Conservation (phyloP, 139 green algal species). For the Pleodorina starrii region DNA sequence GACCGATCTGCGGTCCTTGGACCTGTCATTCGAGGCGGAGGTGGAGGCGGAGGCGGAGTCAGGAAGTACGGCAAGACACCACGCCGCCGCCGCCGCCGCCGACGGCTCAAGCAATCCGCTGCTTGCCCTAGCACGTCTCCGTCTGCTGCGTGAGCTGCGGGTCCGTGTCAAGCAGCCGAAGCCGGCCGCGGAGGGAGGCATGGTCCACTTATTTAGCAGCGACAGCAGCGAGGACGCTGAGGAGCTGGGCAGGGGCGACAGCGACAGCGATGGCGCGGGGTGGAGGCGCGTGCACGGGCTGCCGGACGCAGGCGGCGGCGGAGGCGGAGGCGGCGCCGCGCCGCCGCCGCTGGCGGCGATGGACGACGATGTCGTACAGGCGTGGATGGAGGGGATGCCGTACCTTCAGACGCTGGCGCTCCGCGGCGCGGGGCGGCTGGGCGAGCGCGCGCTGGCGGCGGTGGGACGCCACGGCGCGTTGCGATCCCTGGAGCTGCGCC, state of each 20-base stretch:
- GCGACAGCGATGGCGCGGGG: background rate
- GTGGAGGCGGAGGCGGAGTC: background rate
- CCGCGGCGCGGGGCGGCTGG: background rate
- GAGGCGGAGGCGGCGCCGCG: too few relatives aligned
- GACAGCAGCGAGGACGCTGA: background rate
- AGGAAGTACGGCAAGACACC: too few relatives aligned
- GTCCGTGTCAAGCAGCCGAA: background rate
- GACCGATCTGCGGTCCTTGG: background rate
- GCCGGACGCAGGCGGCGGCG: too few relatives aligned
- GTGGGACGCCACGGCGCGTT: background rate
- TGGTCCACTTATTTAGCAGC: too few relatives aligned
- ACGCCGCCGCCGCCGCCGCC: background rate
- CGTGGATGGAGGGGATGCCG: constrained; percentile 17
- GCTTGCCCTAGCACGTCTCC: background rate
- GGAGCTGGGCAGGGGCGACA: background rate
- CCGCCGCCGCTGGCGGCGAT: background rate
- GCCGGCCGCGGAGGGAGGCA: background rate
- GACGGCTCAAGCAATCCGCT: background rate
- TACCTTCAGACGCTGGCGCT: background rate
- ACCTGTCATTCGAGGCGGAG: background rate
- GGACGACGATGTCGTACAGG: constrained; percentile 4
- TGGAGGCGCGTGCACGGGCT: too few relatives aligned
- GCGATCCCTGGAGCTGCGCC: background rate
- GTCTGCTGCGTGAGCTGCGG: background rate
- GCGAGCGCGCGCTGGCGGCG: background rate